Percentiles rank a stretch among this genome's conserved stretches.
Evolutionary conservation across 2,329 filamentous ascomycete genomes (phyloP).

Genomic region (Hypoxylon sp.): DNA sequence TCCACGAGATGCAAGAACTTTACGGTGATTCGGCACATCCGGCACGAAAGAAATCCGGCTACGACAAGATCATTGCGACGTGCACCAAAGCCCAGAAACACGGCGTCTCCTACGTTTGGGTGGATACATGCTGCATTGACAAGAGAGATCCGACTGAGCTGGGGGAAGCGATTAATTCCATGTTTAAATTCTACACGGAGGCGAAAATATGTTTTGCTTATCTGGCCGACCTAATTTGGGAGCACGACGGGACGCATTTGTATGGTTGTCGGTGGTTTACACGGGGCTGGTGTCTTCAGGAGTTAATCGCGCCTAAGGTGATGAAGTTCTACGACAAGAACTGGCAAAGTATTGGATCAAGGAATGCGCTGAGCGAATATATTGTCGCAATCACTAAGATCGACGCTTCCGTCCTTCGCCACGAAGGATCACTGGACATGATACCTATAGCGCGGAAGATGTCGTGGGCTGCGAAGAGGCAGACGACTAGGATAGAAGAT

Average conservation of each 20-base stretch:
- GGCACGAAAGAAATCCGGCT: background rate
- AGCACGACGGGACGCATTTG: background rate
- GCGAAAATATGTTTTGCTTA: slow-evolving; percentile 10
- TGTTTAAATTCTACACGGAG: slow-evolving; percentile 9
- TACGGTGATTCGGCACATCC: background rate
- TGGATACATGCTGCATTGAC: slow-evolving; percentile 16
- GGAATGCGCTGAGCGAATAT: background rate
- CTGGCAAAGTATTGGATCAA: background rate
- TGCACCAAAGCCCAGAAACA: background rate
- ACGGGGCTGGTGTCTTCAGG: slow-evolving; percentile 4
- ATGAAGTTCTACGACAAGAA: slow-evolving; percentile 1
- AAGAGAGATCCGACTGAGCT: slow-evolving; percentile 5
- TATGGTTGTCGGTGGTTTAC: slow-evolving; percentile 2
- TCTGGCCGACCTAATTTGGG: background rate
- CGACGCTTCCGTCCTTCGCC: background rate
- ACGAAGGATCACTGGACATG: background rate
- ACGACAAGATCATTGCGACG: background rate
- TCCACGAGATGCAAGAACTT: background rate
- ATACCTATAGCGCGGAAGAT: slow-evolving; percentile 2
- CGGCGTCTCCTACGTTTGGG: slow-evolving; percentile 4
- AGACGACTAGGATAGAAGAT: slow-evolving; percentile 3
- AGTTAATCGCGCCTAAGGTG: slow-evolving; percentile 1
- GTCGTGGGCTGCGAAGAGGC: slow-evolving; percentile 6
- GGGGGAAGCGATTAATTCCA: slow-evolving; percentile 7
- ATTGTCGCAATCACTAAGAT: background rate